phyloP scores from a whole-genome alignment of 2,329 filamentous ascomycete genomes.

The Waltergamsia citrina region DNA sequence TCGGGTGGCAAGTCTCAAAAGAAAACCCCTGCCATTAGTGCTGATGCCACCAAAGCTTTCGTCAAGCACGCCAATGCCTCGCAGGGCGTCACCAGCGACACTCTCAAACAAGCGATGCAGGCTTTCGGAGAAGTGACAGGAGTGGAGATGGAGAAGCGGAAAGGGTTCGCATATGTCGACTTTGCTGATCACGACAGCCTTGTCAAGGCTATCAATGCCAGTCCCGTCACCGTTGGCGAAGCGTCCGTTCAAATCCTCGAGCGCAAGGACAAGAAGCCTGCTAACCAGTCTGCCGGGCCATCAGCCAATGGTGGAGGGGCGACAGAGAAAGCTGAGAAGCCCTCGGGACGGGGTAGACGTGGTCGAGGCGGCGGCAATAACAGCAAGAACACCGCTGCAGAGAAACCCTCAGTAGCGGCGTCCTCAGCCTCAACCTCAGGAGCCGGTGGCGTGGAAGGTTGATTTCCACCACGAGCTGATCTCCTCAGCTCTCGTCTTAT shows the following conservation, averaged over 20 bases:
- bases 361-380: constrained; percentile 11
- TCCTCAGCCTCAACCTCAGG: no score
- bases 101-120: constrained; percentile 66
- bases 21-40: constrained; percentile 17
- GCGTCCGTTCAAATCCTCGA: constrained; percentile 83
- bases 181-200: constrained; percentile 67
- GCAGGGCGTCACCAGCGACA: constrained; percentile 78
- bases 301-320: constrained; percentile 3
- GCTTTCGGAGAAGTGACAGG: constrained; percentile 64
- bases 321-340: constrained; percentile 12
- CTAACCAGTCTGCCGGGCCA: no score
- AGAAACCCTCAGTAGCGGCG: no score
- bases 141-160: constrained; percentile 90
- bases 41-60: constrained; percentile 57
- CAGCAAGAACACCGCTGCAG: constrained; percentile 8
- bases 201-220: constrained; percentile 70
- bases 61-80: constrained; percentile 80
- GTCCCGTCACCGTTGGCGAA: constrained; percentile 73
- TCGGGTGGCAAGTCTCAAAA: constrained; percentile 15
- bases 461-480: no score
- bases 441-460: no score
- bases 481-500: no score
- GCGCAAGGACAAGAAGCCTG: constrained; percentile 52
- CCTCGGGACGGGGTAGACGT: constrained; percentile 11
- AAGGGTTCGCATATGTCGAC: constrained; percentile 89